Conservation (phyloP, 768 basidiomycete species). For the Trametes punicea region DNA sequence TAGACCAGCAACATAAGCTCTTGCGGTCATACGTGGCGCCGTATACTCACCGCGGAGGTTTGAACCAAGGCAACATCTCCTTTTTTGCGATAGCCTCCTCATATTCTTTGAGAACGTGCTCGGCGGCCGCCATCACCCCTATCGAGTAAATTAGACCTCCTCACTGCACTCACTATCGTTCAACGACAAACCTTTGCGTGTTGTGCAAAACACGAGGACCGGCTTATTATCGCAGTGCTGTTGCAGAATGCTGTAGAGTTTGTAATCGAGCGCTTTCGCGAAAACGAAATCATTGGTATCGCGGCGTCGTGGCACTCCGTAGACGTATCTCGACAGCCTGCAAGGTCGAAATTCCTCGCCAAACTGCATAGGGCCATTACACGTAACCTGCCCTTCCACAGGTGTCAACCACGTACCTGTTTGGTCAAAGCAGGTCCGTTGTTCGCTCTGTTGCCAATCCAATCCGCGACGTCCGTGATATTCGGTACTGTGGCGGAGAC, state of each 20-base stretch:
- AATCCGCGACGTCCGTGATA: constrained; percentile 81
- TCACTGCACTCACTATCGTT: not conserved
- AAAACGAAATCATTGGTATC: constrained; percentile 80
- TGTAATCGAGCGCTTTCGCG: constrained; percentile 63
- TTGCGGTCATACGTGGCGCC: not conserved
- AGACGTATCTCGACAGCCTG: constrained; percentile 67
- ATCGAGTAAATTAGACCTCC: not conserved
- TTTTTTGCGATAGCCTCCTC: constrained; percentile 48
- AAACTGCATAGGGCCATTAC: constrained; percentile 53
- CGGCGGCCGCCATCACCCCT: constrained; percentile 61
- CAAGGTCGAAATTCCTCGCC: constrained; percentile 92
- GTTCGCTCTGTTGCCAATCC: constrained; percentile 60
- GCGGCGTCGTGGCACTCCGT: constrained; percentile 61
- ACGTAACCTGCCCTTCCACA: not conserved
- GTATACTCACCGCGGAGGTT: constrained; percentile 46
- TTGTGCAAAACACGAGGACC: constrained; percentile 83
- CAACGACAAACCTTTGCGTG: constrained; percentile 64
- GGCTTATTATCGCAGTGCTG: constrained; percentile 78
- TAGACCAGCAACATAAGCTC: constrained; percentile 28
- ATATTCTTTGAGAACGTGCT: constrained; percentile 73
- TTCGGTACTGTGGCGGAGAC: constrained; percentile 96
- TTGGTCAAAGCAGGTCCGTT: constrained; percentile 58
- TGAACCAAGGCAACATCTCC: constrained; percentile 64
- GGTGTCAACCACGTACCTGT: constrained; percentile 44
- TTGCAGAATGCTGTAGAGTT: constrained; percentile 69